A percentile compares a stretch with the other conserved stretches of the same genome.
These are phyloP conservation scores for Penicillium thymicola DNA, from an alignment of 2,329 filamentous ascomycete genomes.

Conservation along the genomic window DNA sequence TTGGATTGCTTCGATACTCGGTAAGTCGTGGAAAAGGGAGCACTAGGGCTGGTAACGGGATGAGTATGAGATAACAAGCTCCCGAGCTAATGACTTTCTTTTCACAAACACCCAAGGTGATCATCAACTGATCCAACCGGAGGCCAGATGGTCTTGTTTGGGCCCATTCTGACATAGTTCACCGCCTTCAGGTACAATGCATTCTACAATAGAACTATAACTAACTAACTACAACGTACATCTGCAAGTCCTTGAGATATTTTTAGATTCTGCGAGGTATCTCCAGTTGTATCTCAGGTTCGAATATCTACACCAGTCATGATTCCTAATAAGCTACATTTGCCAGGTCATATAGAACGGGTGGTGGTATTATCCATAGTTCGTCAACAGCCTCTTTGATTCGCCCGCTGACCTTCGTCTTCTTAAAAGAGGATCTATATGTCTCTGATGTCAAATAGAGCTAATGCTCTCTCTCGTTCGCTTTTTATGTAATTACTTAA, in stretches of 20 bases:
- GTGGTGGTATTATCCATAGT: too few relatives aligned
- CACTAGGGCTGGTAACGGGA: neutral
- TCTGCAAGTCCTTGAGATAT: neutral
- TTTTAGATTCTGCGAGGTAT: neutral
- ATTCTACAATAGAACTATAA: neutral
- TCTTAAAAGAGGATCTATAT: too few relatives aligned
- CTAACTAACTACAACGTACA: too few relatives aligned
- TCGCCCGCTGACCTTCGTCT: too few relatives aligned
- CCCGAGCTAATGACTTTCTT: neutral
- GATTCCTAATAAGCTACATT: neutral
- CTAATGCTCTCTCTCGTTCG: too few relatives aligned
- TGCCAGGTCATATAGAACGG: too few relatives aligned
- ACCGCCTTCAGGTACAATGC: constrained; percentile 30
- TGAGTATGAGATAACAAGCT: neutral
- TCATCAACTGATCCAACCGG: neutral
- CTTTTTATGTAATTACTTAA: too few relatives aligned
- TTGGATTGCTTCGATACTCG: neutral
- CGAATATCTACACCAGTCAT: neutral
- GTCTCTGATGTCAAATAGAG: too few relatives aligned
- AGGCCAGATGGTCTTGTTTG: constrained; percentile 36
- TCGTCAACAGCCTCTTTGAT: too few relatives aligned
- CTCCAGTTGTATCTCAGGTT: neutral
- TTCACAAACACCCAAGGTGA: neutral
- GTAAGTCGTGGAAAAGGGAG: neutral
- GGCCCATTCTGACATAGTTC: constrained; percentile 31